A percentile compares a stretch with the other conserved stretches of the same genome.
Conservation (phyloP, 2,329 filamentous ascomycete species). For the Phoma sp. region DNA sequence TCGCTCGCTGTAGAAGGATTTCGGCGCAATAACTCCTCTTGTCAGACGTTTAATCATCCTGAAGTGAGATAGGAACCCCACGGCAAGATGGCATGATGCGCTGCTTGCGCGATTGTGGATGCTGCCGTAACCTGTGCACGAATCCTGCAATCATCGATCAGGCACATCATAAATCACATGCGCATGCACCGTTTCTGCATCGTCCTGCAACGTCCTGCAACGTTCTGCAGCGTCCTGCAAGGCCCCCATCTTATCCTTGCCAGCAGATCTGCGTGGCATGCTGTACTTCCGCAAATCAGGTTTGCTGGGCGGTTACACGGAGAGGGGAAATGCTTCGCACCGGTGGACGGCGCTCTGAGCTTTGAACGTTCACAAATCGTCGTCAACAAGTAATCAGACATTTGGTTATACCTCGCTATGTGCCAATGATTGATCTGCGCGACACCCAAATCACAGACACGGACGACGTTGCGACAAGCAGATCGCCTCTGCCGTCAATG, state of each 20-base stretch:
- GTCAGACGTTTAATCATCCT: slow-evolving; percentile 20
- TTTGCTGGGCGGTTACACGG: slow-evolving; percentile 14
- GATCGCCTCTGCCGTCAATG: slow-evolving; percentile 17
- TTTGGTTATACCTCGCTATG: slow-evolving; percentile 7
- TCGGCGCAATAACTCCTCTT: slow-evolving; percentile 3
- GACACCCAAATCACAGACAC: slow-evolving; percentile 10
- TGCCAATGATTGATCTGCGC: neutral
- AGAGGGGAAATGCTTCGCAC: slow-evolving; percentile 3
- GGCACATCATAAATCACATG: slow-evolving; percentile 37
- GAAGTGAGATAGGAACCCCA: slow-evolving; percentile 15
- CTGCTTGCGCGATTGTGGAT: slow-evolving; percentile 25
- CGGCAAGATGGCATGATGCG: slow-evolving; percentile 11
- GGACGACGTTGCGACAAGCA: slow-evolving; percentile 9
- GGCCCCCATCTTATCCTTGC: slow-evolving; percentile 21
- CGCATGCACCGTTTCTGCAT: slow-evolving; percentile 24
- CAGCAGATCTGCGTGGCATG: slow-evolving; percentile 30
- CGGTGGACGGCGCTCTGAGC: neutral
- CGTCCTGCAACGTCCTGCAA: slow-evolving; percentile 19
- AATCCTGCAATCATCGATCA: slow-evolving; percentile 31
- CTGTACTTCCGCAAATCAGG: slow-evolving; percentile 32
- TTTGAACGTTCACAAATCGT: neutral
- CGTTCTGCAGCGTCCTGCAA: slow-evolving; percentile 17
- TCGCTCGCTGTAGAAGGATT: slow-evolving; percentile 2
- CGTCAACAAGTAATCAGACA: slow-evolving; percentile 5
- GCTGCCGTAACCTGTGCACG: slow-evolving; percentile 8